phyloP scores from a whole-genome alignment of 805 yeast species.

The Osmozyma mogii region DNA sequence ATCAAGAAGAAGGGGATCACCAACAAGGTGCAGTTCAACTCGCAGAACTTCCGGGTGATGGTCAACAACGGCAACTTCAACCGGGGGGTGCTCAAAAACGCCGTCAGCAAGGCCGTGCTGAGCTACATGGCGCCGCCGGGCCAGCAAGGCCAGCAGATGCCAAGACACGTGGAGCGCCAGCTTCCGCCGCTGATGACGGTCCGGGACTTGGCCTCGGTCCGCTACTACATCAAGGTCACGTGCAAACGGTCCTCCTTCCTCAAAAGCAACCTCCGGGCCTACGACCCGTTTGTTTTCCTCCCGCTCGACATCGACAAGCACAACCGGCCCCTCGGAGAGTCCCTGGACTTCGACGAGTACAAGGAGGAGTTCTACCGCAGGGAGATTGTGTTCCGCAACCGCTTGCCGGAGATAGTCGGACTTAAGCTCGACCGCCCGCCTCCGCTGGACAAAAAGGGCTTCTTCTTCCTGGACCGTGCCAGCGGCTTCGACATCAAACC shows the following conservation, averaged over 20 bases:
- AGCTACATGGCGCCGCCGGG: neutral
- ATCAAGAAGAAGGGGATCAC: conserved; percentile 25
- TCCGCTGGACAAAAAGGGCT: conserved; percentile 3
- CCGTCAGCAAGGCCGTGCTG: conserved; percentile 7
- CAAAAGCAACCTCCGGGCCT: conserved; percentile 38
- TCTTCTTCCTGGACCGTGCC: too few relatives aligned
- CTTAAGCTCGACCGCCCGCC: conserved; percentile 17
- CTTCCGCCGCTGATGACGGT: conserved; percentile 10
- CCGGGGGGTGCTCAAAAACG: conserved; percentile 9
- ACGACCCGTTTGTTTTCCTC: conserved; percentile 44
- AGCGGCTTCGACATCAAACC: conserved; percentile 6
- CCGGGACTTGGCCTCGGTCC: conserved; percentile 31
- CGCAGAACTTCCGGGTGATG: conserved; percentile 19
- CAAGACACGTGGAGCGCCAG: conserved; percentile 1
- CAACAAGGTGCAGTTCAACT: conserved; percentile 25
- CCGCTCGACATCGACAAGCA: conserved; percentile 36
- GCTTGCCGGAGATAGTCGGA: conserved; percentile 39
- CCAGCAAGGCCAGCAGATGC: conserved; percentile 16
- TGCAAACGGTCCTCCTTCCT: conserved; percentile 45
- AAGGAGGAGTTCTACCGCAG: conserved; percentile 39
- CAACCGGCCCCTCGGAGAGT: conserved; percentile 10
- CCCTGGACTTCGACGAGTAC: conserved; percentile 20
- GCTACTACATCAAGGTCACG: conserved; percentile 55
- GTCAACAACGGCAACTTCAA: conserved; percentile 28
- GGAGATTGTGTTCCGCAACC: conserved; percentile 27